A percentile compares a stretch with the other conserved stretches of the same genome.
phyloP scores from a whole-genome alignment of 2,329 filamentous ascomycete genomes.

The Penicillium sp. region DNA sequence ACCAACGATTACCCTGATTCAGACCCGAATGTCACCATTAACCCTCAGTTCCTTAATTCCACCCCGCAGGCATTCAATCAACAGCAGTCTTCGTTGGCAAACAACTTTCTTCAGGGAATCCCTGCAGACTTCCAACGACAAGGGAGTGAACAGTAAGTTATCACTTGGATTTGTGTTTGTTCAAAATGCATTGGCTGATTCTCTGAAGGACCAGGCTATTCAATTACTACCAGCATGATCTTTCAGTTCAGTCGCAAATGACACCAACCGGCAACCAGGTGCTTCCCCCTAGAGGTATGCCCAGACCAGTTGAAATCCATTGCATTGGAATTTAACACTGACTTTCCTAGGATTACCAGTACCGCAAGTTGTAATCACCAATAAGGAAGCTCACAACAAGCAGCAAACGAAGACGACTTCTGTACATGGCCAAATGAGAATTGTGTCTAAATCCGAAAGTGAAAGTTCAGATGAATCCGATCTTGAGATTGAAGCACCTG shows the following conservation, averaged over 20 bases:
- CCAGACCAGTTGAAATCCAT: background rate
- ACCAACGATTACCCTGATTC: slow-evolving; percentile 31
- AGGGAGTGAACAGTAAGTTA: slow-evolving; percentile 31
- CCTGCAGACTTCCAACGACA: slow-evolving; percentile 29
- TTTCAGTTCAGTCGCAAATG: slow-evolving; percentile 27
- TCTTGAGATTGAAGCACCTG: slow-evolving; percentile 52
- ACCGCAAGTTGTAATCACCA: slow-evolving; percentile 12
- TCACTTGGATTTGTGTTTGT: background rate
- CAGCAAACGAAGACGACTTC: slow-evolving; percentile 15
- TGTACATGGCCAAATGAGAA: slow-evolving; percentile 10
- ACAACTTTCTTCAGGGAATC: slow-evolving; percentile 31
- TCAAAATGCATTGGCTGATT: background rate
- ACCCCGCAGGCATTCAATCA: slow-evolving; percentile 24
- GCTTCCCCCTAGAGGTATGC: slow-evolving; percentile 5
- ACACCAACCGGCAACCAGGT: slow-evolving; percentile 1
- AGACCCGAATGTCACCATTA: slow-evolving; percentile 35
- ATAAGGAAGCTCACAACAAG: slow-evolving; percentile 25
- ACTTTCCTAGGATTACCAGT: background rate
- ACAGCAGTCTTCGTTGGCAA: slow-evolving; percentile 25
- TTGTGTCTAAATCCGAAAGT: slow-evolving; percentile 46
- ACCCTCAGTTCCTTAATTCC: slow-evolving; percentile 41
- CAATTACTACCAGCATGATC: slow-evolving; percentile 30
- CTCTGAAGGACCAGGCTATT: slow-evolving; percentile 19
- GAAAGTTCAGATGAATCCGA: slow-evolving; percentile 52
- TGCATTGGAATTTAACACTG: background rate